Evolutionary conservation across 371 early-diverging fungal genomes (phyloP).

Genomic region (Basidiobolus meristosporus): DNA sequence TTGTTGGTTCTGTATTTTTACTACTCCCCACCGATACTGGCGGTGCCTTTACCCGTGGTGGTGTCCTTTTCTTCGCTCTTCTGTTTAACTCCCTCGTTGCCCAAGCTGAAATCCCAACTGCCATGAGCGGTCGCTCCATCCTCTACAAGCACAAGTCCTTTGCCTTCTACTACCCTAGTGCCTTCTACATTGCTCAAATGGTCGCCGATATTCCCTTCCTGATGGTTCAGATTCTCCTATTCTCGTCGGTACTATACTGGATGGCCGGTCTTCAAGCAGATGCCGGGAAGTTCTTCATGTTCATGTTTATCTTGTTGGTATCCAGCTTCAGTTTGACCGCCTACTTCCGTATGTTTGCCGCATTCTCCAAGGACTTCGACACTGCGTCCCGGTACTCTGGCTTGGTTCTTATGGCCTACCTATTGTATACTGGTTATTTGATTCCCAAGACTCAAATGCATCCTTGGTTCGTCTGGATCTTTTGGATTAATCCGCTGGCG

Average conservation of each 20-base stretch:
- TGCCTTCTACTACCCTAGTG: conserved; percentile 40
- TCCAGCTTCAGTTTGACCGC: conserved; percentile 31
- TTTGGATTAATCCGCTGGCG: conserved; percentile 45
- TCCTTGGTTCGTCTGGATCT: conserved; percentile 50
- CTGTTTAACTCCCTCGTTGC: conserved; percentile 28
- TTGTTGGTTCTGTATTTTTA: conserved; percentile 40
- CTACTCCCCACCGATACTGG: conserved; percentile 16
- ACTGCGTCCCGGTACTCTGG: conserved; percentile 29
- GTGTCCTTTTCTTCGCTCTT: conserved; percentile 29
- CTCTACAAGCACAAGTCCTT: conserved; percentile 44
- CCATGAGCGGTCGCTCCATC: conserved; percentile 29
- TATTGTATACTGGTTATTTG: conserved; percentile 42
- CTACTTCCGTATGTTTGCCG: conserved; percentile 36
- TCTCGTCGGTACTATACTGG: conserved; percentile 24
- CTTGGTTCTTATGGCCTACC: conserved; percentile 21
- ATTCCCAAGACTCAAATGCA: conserved; percentile 38
- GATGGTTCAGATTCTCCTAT: conserved; percentile 19
- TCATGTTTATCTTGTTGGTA: conserved; percentile 20
- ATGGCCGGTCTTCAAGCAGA: conserved; percentile 25
- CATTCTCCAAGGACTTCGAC: conserved; percentile 27
- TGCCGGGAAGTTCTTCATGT: conserved; percentile 30
- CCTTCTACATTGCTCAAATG: conserved; percentile 33
- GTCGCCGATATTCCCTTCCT: conserved; percentile 15
- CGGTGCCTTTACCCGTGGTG: conserved; percentile 48
- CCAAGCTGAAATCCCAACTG: conserved; percentile 22